Percentiles rank a stretch among this genome's conserved stretches.
Evolutionary conservation across 768 basidiomycete genomes (phyloP).

Genomic region (Fistulinella prunicolor): DNA sequence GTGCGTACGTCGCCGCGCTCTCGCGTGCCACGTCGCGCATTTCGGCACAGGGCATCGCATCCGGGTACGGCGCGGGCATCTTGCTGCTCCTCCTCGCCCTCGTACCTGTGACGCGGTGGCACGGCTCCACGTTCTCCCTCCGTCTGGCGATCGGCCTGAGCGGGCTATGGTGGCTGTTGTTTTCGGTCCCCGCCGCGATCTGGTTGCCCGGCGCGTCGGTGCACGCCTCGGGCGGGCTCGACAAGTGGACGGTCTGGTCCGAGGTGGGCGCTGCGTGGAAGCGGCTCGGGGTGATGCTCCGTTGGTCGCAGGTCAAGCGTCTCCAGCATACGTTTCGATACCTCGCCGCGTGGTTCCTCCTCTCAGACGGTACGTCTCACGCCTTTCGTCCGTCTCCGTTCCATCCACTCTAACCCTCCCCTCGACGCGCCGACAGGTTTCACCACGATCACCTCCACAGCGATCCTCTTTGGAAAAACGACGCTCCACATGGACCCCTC

Average conservation of each 20-base stretch:
- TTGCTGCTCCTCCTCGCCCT: conserved; percentile 67
- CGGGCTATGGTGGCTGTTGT: conserved; percentile 86
- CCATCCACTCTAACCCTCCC: not conserved
- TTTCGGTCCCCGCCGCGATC: conserved; percentile 72
- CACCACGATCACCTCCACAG: conserved; percentile 89
- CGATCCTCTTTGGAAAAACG: conserved; percentile 91
- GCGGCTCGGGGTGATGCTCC: conserved; percentile 70
- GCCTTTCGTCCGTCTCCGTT: not conserved
- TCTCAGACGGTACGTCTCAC: conserved; percentile 72
- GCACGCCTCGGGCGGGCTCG: conserved; percentile 3
- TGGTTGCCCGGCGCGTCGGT: conserved; percentile 55
- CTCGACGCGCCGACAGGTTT: conserved; percentile 53
- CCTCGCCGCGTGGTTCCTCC: conserved; percentile 90
- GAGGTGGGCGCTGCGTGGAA: conserved; percentile 75
- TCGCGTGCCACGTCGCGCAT: conserved; percentile 79
- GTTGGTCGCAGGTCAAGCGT: conserved; percentile 65
- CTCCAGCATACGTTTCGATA: conserved; percentile 86
- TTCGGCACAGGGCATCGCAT: conserved; percentile 81
- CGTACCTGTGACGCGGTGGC: conserved; percentile 70
- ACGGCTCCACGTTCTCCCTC: conserved; percentile 75
- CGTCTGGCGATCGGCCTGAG: conserved; percentile 81
- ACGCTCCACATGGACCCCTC: conserved; percentile 76
- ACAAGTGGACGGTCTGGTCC: conserved; percentile 42
- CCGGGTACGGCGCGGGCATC: conserved; percentile 86
- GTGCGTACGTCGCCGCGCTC: conserved; percentile 52